These are phyloP conservation scores for Begonia fuchsioides DNA, from an alignment of 306 rosid genomes.

Conservation along the genomic window DNA sequence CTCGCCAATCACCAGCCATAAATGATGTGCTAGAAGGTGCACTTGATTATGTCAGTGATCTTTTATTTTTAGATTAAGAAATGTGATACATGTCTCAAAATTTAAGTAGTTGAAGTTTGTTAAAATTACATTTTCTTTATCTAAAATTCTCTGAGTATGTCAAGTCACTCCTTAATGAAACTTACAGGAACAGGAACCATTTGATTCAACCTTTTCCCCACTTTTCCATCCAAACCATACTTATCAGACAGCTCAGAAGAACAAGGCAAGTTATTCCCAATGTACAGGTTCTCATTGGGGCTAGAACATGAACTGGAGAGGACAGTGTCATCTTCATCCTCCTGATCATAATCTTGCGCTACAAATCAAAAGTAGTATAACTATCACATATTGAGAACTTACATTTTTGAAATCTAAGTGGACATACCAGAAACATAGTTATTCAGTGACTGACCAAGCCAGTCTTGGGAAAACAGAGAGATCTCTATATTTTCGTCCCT, in stretches of 20 bases:
- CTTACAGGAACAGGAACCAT: slow-evolving; percentile 50
- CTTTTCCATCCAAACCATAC: slow-evolving; percentile 33
- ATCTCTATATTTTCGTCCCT: slow-evolving; percentile 13
- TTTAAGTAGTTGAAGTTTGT: not conserved
- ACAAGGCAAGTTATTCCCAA: slow-evolving; percentile 23
- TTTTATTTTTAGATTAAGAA: too few species aligned
- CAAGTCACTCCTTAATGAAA: not conserved
- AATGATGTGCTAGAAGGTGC: too few species aligned
- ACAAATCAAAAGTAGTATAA: slow-evolving; percentile 12
- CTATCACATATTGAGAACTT: not conserved
- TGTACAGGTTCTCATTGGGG: slow-evolving; percentile 19
- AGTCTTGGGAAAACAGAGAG: slow-evolving; percentile 22
- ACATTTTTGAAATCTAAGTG: too few species aligned
- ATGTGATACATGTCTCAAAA: not conserved
- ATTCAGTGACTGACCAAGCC: slow-evolving; percentile 16
- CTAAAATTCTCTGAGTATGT: too few species aligned
- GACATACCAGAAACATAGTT: slow-evolving; percentile 20
- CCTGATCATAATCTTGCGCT: slow-evolving; percentile 28
- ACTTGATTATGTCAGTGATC: too few species aligned
- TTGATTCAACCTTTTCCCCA: slow-evolving; percentile 36
- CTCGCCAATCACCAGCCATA: too few species aligned
- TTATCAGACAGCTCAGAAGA: slow-evolving; percentile 26
- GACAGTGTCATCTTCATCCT: slow-evolving; percentile 21
- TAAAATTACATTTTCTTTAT: too few species aligned
- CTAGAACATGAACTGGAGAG: slow-evolving; percentile 27